phyloP scores from a whole-genome alignment of 1,284 basidiomycete species.

The Apiotrichum veenhuisii region DNA sequence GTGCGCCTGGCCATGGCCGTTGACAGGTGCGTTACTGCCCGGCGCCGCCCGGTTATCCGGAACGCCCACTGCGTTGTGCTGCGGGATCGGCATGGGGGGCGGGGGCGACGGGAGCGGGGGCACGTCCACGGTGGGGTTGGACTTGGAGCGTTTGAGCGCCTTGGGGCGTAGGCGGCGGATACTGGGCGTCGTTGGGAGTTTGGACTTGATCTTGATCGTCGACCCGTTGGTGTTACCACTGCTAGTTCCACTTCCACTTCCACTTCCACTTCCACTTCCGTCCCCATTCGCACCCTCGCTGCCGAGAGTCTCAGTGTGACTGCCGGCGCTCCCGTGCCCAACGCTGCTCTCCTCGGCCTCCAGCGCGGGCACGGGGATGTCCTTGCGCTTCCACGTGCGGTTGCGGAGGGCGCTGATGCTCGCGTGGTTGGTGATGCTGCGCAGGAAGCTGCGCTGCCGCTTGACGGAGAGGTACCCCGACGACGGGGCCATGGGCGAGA shows the following conservation, averaged over 20 bases:
- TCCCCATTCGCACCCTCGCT: neutral
- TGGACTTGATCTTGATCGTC: neutral
- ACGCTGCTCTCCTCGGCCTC: neutral
- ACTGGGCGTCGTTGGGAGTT: neutral
- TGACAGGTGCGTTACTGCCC: no score
- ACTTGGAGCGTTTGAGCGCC: neutral
- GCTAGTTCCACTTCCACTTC: neutral
- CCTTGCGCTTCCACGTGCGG: neutral
- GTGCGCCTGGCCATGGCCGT: no score
- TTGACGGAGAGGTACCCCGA: no score
- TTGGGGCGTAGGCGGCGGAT: neutral
- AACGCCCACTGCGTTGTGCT: no score
- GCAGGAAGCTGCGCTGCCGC: constrained; percentile 28
- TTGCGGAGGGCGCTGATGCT: constrained; percentile 29
- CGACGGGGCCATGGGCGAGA: no score
- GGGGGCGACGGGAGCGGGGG: neutral
- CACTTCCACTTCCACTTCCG: neutral
- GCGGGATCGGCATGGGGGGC: no score
- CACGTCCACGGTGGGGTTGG: neutral
- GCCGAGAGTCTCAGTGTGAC: neutral
- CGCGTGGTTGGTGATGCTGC: constrained; percentile 34
- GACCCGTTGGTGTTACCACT: no score
- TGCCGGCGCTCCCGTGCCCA: neutral
- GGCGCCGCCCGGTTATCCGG: no score
- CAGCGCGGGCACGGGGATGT: neutral